A percentile compares a stretch with the other conserved stretches of the same genome.
phyloP scores from a whole-genome alignment of 306 rosid genomes.

The Oemleria cerasiformis region DNA sequence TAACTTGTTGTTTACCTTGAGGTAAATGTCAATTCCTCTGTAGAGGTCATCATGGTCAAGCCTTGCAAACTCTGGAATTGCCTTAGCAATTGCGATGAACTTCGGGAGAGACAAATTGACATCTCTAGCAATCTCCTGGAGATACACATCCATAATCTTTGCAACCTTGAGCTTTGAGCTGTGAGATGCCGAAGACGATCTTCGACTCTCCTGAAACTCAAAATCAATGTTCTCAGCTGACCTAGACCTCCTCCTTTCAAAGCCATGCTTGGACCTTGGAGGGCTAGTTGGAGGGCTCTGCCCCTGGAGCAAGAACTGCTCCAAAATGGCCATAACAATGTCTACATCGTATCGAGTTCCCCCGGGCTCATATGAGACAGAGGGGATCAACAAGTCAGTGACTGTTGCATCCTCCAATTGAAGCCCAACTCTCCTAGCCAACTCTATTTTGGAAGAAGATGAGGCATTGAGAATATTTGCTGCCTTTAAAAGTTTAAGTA shows the following conservation, averaged over 20 bases:
- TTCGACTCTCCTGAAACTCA: constrained; percentile 89
- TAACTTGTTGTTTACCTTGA: constrained; percentile 56
- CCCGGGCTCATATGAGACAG: constrained; percentile 38
- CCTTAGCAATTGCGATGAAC: constrained; percentile 73
- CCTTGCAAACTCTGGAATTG: constrained; percentile 89
- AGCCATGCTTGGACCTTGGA: constrained; percentile 59
- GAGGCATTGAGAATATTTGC: constrained; percentile 87
- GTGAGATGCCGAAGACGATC: constrained; percentile 96
- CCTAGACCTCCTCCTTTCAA: constrained; percentile 84
- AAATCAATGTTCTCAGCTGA: constrained; percentile 87
- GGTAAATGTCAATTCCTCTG: constrained; percentile 87
- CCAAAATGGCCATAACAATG: constrained; percentile 67
- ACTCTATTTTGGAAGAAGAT: constrained; percentile 71
- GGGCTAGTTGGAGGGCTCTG: constrained; percentile 94
- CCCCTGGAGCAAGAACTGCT: constrained; percentile 74
- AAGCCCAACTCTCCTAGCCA: constrained; percentile 72
- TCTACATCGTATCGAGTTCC: constrained; percentile 70
- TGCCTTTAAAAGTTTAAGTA: constrained; percentile 81
- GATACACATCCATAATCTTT: constrained; percentile 83
- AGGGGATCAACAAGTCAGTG: constrained; percentile 76
- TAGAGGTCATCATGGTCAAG: constrained; percentile 94
- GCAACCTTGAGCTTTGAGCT: constrained; percentile 86
- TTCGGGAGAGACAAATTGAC: constrained; percentile 64
- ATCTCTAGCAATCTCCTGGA: constrained; percentile 81
- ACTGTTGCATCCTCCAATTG: constrained; percentile 85